phyloP scores from a whole-genome alignment of 192 early-diverging fungal genomes.

The Pecoramyces ruminantium region DNA sequence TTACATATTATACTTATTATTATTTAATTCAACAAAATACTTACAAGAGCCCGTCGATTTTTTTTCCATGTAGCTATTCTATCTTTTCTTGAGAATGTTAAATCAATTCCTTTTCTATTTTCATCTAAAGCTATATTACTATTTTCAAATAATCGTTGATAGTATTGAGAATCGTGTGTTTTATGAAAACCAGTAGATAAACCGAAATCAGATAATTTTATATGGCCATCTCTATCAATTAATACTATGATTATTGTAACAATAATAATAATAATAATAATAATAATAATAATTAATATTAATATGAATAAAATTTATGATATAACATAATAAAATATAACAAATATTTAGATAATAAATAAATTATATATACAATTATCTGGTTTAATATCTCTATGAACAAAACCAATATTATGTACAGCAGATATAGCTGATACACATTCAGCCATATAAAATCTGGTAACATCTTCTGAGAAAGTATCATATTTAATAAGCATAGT shows the following conservation, averaged over 20 bases:
- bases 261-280: too few species aligned
- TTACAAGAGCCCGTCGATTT: slow-evolving; percentile 76
- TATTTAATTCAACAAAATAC: too few species aligned
- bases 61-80: slow-evolving; percentile 96
- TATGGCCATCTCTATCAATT: slow-evolving; percentile 92
- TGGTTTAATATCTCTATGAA: slow-evolving; percentile 63
- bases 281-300: too few species aligned
- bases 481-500: slow-evolving; percentile 98
- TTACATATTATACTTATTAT: too few species aligned
- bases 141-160: slow-evolving; percentile 61
- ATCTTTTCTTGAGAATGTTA: slow-evolving; percentile 85
- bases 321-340: too few species aligned
- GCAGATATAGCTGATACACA: slow-evolving; percentile 81
- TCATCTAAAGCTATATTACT: slow-evolving; percentile 24
- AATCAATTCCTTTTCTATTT: slow-evolving; percentile 64
- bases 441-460: slow-evolving; percentile 97
- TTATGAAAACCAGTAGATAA: slow-evolving; percentile 98
- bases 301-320: too few species aligned
- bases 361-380: slow-evolving; percentile 21
- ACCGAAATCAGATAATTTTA: slow-evolving; percentile 99
- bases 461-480: slow-evolving; percentile 87
- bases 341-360: too few species aligned
- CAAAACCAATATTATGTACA: slow-evolving; percentile 86
- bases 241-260: too few species aligned
- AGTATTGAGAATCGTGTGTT: slow-evolving; percentile 95